Conservation (phyloP, 495 filamentous ascomycete species). For the Penicillium paxilli region DNA sequence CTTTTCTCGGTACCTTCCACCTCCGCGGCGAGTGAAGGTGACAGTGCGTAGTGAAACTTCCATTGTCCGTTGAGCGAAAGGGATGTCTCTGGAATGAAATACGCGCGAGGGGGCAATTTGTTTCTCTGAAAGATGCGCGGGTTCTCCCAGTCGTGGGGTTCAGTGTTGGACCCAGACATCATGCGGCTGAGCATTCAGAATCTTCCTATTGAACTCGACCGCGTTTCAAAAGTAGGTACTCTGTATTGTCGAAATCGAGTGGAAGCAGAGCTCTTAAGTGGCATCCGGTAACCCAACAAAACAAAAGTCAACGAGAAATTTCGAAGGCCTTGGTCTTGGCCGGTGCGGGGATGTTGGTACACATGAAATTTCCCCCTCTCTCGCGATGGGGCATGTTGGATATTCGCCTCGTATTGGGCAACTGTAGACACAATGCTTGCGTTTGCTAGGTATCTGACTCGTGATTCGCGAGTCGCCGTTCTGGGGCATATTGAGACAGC, state of each 20-base stretch:
- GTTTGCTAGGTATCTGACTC: too few species aligned
- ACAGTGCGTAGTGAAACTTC: slow-evolving; percentile 57
- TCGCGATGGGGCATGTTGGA: too few species aligned
- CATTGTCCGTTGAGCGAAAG: slow-evolving; percentile 58
- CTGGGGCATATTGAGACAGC: too few species aligned
- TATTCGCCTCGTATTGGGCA: too few species aligned
- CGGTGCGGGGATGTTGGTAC: background rate
- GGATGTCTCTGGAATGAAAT: slow-evolving; percentile 55
- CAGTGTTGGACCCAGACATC: background rate
- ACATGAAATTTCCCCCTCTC: too few species aligned
- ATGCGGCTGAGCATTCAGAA: background rate
- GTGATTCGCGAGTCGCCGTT: too few species aligned
- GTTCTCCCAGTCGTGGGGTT: slow-evolving; percentile 6
- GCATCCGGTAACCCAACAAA: background rate
- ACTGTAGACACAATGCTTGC: too few species aligned
- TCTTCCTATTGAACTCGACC: too few species aligned
- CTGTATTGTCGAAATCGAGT: too few species aligned
- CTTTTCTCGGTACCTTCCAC: slow-evolving; percentile 17
- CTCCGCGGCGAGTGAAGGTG: slow-evolving; percentile 47
- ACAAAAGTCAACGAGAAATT: background rate
- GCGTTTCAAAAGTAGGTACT: too few species aligned
- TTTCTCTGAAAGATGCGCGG: slow-evolving; percentile 59
- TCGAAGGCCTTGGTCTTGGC: background rate
- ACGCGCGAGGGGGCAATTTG: slow-evolving; percentile 59
- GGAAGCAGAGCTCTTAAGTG: background rate